These are phyloP conservation scores for Botrytis fabae DNA, from an alignment of 2,329 filamentous ascomycete species.

Conservation along the genomic window DNA sequence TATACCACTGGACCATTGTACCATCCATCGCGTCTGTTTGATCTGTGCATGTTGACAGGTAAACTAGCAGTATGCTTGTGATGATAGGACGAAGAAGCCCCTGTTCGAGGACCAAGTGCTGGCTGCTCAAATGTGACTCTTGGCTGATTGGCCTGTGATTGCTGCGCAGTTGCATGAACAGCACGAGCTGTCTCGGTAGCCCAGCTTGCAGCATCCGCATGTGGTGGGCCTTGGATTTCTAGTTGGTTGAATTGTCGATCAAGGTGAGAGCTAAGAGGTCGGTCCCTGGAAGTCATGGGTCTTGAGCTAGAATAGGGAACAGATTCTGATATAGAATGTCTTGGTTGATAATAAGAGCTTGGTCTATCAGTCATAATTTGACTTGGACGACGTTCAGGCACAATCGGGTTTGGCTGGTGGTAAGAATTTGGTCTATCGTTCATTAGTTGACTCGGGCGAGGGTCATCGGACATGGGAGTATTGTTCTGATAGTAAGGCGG, in stretches of 20 bases:
- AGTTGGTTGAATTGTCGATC: conserved; percentile 67
- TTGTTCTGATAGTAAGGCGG: neutral
- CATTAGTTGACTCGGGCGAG: neutral
- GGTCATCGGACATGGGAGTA: neutral
- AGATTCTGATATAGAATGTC: conserved; percentile 16
- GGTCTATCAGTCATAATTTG: conserved; percentile 8
- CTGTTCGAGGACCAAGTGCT: conserved; percentile 42
- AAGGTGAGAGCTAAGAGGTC: conserved; percentile 52
- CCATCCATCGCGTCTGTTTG: conserved; percentile 69
- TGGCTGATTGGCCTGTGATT: conserved; percentile 46
- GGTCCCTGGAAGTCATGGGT: conserved; percentile 45
- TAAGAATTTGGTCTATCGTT: conserved; percentile 42
- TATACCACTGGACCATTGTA: conserved; percentile 58
- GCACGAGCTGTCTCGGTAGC: conserved; percentile 57
- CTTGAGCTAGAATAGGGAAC: conserved; percentile 14
- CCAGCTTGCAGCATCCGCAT: conserved; percentile 57
- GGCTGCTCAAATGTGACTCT: conserved; percentile 58
- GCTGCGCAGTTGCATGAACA: conserved; percentile 56
- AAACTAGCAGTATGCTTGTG: conserved; percentile 60
- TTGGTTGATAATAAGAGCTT: conserved; percentile 43
- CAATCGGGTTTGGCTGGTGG: conserved; percentile 25
- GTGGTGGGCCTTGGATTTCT: conserved; percentile 58
- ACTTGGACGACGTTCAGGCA: conserved; percentile 38
- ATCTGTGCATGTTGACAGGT: conserved; percentile 57
- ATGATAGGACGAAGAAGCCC: conserved; percentile 40